Base-by-base conservation (phyloP, 73 alveolate species). In the Paramecium sonneborni region DNA sequence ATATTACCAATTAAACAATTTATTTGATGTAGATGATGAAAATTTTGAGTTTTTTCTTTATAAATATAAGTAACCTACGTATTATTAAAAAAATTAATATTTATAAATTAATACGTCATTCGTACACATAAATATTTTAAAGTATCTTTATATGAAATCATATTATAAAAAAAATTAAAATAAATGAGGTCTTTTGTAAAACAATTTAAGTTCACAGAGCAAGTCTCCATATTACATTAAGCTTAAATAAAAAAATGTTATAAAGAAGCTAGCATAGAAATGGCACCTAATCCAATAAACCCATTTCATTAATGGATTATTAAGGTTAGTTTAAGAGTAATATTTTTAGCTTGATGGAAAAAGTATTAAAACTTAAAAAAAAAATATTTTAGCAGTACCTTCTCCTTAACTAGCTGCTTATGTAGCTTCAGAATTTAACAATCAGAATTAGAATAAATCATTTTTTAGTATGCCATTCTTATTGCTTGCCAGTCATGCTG, bases 261-360 rank as follows among this genome's bases (percentile, higher is more conserved):
- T 26, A 62, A 62, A 14, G 84, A 62, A 1, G 84, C 84, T 26
- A 62, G 48, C 3, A 7, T 62, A 62, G 84, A 62, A 62, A 62
- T 62, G 84, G 84, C 84, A 5, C 1, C 52, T 4, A 62, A 62
- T 62, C 84, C 84, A 26, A n/a, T 21, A 14, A 62, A 62, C 24
- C 84, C 84, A 11, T 62, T 62, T 12, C 84, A 62, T 24, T 32
- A 62, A 62, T 62, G 84, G 84, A 30, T 62, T 62, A 14, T 62
- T 5, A 62, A 62, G 84, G 84, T 62, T 52, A 62, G 84, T 62
- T 62, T 62, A 30, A 62, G 3, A 6, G 10, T 62, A 30, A 6
- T 62, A 62, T 62, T 62, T 58, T 62, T 62, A 62, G 84, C 84
- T 62, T n/a, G 84, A 62, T 62, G 84, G 84, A 62, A 62, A 62